Conservation (phyloP, 306 rosid species). For the Rosa rugosa region DNA sequence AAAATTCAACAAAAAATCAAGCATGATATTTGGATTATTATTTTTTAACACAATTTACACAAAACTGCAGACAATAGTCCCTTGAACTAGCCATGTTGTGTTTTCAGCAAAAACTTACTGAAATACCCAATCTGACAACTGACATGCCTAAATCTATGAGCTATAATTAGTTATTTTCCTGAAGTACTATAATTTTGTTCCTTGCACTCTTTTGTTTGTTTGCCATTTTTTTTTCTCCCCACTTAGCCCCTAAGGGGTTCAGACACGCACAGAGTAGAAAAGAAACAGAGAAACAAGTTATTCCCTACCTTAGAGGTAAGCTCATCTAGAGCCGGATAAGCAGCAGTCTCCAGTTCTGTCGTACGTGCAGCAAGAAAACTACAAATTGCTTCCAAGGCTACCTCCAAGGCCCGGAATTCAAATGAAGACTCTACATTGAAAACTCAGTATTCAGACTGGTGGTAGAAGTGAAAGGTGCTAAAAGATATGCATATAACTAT, state of each 20-base stretch:
- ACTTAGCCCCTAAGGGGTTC: not conserved
- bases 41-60: no score
- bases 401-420: slow-evolving; percentile 93
- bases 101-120: not conserved
- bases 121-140: not conserved
- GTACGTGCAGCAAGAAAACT: slow-evolving; percentile 97
- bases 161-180: not conserved
- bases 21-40: not conserved
- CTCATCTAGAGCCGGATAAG: slow-evolving; percentile 95
- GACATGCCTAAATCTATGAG: not conserved
- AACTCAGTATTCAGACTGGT: not conserved
- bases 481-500: slow-evolving; percentile 21
- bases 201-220: not conserved
- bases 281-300: not conserved
- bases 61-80: not conserved
- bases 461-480: slow-evolving; percentile 6
- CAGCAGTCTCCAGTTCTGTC: slow-evolving; percentile 81
- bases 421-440: slow-evolving; percentile 79
- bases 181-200: not conserved
- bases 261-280: not conserved
- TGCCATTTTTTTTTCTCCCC: not conserved
- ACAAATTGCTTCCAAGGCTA: slow-evolving; percentile 94
- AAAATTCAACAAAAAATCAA: not conserved
- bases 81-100: not conserved
- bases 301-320: slow-evolving; percentile 77